Base-by-base conservation (phyloP, 2,329 filamentous ascomycete genomes). In the Ophiostoma populinum region DNA sequence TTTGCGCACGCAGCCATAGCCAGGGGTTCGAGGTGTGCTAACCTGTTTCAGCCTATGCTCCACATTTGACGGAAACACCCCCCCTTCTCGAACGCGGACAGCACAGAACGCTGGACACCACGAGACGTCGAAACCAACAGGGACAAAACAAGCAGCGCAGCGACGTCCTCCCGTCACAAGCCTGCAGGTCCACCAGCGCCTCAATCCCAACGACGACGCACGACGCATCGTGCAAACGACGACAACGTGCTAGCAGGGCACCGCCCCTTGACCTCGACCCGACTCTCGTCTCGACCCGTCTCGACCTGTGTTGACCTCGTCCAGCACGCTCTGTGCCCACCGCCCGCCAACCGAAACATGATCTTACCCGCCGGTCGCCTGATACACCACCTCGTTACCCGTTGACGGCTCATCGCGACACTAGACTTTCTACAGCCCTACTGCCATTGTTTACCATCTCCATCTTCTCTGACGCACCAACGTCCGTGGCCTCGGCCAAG, bases 331-430 rank as follows among this genome's bases (percentile, higher is more conserved):
- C n/a, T 7, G 16, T 20, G 11, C 18, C 15, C 16, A 28, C 24
- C 32, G 21, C 36, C 38, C n/a, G n/a, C 45, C 40, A 42, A 44
- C 22, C 19, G 48, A 52, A 48, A 48, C 52, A 59, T 53, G 55
- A 59, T 59, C 56, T 56, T 51, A 56, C 52, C 48, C 51, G 47
- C 43, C 47, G 49, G 50, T 46, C 48, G 46, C 46, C 48, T 55
- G 51, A 57, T 51, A 52, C 55, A 55, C 45, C 50, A 50, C 44
- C 50, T 48, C 52, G 15, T 13, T 10, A 51, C 51, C 53, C 50
- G 55, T 47, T 57, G 51, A 52, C 38, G 28, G 51, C 36, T 32
- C 18, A 19, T 24, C 33, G 10, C 22, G 8, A 29, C 22, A n/a
- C n/a, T n/a, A 15, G n/a, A 31, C 32, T 18, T 7, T 18, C 26